Evolutionary conservation across 306 rosid species (phyloP), one percentile per base, ranked within the genome.

Genomic region (Quercus cerris): DNA sequence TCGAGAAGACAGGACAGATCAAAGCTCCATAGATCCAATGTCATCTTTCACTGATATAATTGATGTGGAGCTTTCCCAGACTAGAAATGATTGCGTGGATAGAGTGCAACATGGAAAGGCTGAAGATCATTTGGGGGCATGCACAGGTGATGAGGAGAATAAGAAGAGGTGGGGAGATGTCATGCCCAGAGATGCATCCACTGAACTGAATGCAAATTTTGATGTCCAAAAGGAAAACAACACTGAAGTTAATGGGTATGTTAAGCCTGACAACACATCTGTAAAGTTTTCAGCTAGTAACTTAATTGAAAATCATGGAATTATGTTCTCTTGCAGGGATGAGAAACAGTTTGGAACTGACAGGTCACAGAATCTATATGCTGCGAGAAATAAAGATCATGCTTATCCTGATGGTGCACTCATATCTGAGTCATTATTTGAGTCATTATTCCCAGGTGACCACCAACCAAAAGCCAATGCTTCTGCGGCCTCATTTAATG

Each of bases 261-360:
- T 77, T 77, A 75, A 70, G 71, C 71, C 77, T 58, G 62, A 56
- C 61, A 73, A 63, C 38, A 20, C 63, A 56, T 80, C 59, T 71
- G 73, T 62, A 15, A 49, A 46, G 31, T 57, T 81, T 74, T 80
- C 52, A 81, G 80, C 51, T 58, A 70, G 52, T 15, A 73, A 20
- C 64, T 73, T 64, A 51, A 44, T 63, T 9, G 17, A 55, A 51
- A 33, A 11, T 80, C 19, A 67, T 35, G 52, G 51, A 67, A 23
- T 67, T 35, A 73, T 73, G 63, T 49, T 85, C 67, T 72, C 83
- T 82, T 84, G 90, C 90, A 84, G 89, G 81, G 85, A 77, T 64
- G 78, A 79, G 55, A 87, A 83, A 77, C 84, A 63, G 57, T 64
- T 76, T 46, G 63, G 70, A 78, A 77, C 83, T 33, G 62, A 35